Base-by-base conservation (phyloP, 345 rosid species). In the Corymbia maculata region DNA sequence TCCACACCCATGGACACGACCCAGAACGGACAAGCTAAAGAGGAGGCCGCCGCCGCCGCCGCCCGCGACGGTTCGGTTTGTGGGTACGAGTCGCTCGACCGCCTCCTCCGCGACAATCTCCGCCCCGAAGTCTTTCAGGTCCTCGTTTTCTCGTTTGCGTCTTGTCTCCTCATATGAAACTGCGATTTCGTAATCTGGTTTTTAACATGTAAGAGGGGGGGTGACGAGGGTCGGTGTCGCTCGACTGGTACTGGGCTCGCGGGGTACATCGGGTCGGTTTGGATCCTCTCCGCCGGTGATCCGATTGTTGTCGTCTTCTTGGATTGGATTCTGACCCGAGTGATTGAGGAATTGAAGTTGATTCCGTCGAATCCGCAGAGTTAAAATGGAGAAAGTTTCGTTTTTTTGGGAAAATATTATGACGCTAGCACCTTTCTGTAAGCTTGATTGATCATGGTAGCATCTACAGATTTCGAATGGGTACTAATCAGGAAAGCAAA, bases 121-220 rank as follows among this genome's bases (percentile, higher is more conserved):
- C 88, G 94, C 85, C 99, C 98, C 85, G 94, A 96, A 85, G 88
- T 95, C 88, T 96, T 90, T 88, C 94, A 94, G 99, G 99, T 94
- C 88, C 68, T 87, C 50, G 52, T 12, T 50, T 50, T 51, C 51
- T 61, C 32, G 32, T 61, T 61, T 28, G 68, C 68, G 26, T 61
- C 68, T 61, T 0, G 68, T 28, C 42, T 30, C 79, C 79, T 66
- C 42, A 13, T 30, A 36, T 64, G 17, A 6, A 64, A 5, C 32
- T 64, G 36, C n/a, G 70, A 64, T n/a, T n/a, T 28, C 36, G 3
- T 12, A 28, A 64, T 32, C 70, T 64, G 70, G n/a, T n/a, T 64
- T 64, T 36, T 13, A 28, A 61, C 68, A 61, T 61, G 32, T 11
- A 13, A 51, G 36, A 61, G 70, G 0, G 70, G 14, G 70, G 14